phyloP scores from a whole-genome alignment of 2,329 filamentous ascomycete species.

The Xylariaceae sp. region DNA sequence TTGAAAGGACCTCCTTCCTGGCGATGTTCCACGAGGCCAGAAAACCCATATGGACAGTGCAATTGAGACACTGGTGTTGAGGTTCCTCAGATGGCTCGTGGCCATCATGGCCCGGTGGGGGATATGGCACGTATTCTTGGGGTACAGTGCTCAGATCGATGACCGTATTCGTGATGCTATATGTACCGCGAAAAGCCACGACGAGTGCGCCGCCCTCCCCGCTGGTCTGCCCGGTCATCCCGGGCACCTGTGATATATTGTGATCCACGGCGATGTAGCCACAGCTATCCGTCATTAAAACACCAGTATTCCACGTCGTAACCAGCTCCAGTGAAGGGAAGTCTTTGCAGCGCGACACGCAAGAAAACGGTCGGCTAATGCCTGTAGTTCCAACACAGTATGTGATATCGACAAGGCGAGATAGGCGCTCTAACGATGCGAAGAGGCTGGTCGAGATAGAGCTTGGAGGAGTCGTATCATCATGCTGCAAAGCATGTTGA shows the following conservation, averaged over 20 bases:
- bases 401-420: conserved; percentile 88
- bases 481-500: too few relatives aligned
- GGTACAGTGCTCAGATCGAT: conserved; percentile 85
- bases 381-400: conserved; percentile 90
- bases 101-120: conserved; percentile 46
- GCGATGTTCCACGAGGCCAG: conserved; percentile 78
- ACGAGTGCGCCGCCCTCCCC: conserved; percentile 51
- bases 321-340: conserved; percentile 77
- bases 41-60: conserved; percentile 91
- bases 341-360: conserved; percentile 78
- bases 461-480: neutral
- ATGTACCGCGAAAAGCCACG: conserved; percentile 89
- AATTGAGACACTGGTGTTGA: conserved; percentile 69
- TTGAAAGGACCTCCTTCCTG: conserved; percentile 62
- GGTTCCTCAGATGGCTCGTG: conserved; percentile 29
- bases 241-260: conserved; percentile 14
- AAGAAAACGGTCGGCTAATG: conserved; percentile 77
- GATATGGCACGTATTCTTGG: conserved; percentile 88
- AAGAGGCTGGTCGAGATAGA: conserved; percentile 64
- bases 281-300: conserved; percentile 82
- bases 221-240: neutral
- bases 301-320: conserved; percentile 85
- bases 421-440: conserved; percentile 75
- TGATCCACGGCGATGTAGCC: conserved; percentile 93
- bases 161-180: conserved; percentile 88